Base-by-base conservation (phyloP, 2,329 filamentous ascomycete genomes). In the Graphilbum ipis-grandicollis region DNA sequence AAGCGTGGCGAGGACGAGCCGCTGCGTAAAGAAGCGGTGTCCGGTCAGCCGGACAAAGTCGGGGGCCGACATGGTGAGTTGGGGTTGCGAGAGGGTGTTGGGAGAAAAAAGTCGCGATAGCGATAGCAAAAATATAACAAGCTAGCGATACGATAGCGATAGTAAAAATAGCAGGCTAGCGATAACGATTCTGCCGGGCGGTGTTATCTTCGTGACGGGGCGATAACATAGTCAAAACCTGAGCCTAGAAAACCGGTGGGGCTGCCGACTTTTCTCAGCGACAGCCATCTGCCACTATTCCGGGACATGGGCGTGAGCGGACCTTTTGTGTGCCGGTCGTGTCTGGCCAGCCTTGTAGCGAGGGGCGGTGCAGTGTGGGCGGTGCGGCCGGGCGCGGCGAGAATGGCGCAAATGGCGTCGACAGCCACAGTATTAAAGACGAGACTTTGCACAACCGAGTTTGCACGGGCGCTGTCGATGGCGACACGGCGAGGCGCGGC, bases 1-100 rank as follows among this genome's bases (percentile, higher is more conserved):
- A 42, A 98, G 73, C 3, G 90, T 96, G 17, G 90, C 75, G 38
- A 98, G 75, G 32, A 93, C 72, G 32, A 98, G 75, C 37, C 90
- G 82, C 48, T 84, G 76, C 26, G 81, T 68, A 43, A 98, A 78
- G 47, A 79, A 75, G 48, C 79, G 76, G 56, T 93, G 85, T 48
- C 81, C 78, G 35, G 81, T 88, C 55, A 98, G 86, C 47, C 75
- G 75, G 38, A 47, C 42, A 38, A 44, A 45, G 18, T 42, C 40
- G 36, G 33, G 18, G 22, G 33, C 31, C 10, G 38, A 31, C 41
- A 43, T 43, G 30, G 39, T 19, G 28, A 22, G 17, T 13, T 18
- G 29, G n/a, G 5, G 13, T 26, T 35, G 12, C 13, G 19, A 12
- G 23, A 25, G 12, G 5, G 26, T 12, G 14, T 7, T 12, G 26